A percentile compares a stretch with the other conserved stretches of the same genome.
Conservation (phyloP, 176 grass and related monocot genomes). For the Cenchrus purpureus region DNA sequence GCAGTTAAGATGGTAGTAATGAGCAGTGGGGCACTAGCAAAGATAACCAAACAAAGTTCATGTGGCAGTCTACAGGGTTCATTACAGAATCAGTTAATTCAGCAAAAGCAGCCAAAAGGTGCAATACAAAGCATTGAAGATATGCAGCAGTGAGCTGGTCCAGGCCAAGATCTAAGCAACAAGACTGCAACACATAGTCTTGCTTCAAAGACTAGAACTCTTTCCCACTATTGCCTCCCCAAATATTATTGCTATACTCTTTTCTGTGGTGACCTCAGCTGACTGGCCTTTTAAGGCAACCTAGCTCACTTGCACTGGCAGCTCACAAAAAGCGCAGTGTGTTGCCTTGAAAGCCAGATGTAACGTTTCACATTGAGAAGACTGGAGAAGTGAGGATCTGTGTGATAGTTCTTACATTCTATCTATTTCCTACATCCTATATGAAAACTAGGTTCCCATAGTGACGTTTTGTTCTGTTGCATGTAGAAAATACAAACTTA, state of each 20-base stretch:
- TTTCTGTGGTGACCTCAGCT: conserved; percentile 39
- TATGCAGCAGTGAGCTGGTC: conserved; percentile 26
- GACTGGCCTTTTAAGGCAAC: conserved; percentile 43
- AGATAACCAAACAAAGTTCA: conserved; percentile 33
- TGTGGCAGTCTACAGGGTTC: conserved; percentile 23
- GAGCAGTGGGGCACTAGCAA: conserved; percentile 1
- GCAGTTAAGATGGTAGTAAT: conserved; percentile 37
- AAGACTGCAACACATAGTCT: conserved; percentile 40
- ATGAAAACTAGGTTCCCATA: conserved; percentile 12
- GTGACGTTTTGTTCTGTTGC: neutral
- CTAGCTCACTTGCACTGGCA: conserved; percentile 38
- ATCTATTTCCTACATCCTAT: neutral
- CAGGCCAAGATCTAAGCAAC: conserved; percentile 35
- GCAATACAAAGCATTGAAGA: conserved; percentile 18
- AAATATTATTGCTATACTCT: conserved; percentile 16
- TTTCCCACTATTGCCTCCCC: conserved; percentile 24
- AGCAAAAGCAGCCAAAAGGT: conserved; percentile 37
- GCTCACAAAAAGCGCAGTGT: neutral
- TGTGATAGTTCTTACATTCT: neutral
- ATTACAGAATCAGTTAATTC: conserved; percentile 45
- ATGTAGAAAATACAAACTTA: conserved; percentile 13
- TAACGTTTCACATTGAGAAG: conserved; percentile 11
- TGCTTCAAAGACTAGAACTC: conserved; percentile 42
- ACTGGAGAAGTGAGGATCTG: neutral
- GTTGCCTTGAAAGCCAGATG: conserved; percentile 17